Percentiles rank a stretch among this genome's conserved stretches.
Conservation (phyloP, 352 stramenopile genomes). For the Aphanomyces euteiches region DNA sequence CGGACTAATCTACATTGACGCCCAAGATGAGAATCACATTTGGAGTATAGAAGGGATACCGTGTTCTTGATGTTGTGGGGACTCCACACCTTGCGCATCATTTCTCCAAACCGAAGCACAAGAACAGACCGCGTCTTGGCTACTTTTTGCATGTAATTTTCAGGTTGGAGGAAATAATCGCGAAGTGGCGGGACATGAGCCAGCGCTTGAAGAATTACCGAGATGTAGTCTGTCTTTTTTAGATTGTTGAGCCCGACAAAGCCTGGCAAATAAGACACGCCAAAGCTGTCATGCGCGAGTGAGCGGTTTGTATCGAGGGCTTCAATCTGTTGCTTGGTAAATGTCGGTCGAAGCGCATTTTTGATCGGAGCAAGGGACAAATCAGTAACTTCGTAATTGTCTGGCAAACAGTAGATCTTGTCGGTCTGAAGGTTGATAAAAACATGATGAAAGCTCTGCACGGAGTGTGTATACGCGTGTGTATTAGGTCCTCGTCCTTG, state of each 20-base stretch:
- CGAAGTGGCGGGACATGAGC: conserved; percentile 93
- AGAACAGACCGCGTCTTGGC: conserved; percentile 73
- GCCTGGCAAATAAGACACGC: conserved; percentile 95
- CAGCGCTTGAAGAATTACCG: conserved; percentile 95
- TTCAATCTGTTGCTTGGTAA: conserved; percentile 77
- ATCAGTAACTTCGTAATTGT: conserved; percentile 98
- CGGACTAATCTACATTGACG: conserved; percentile 73
- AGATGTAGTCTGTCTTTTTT: conserved; percentile 97
- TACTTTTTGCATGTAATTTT: conserved; percentile 47
- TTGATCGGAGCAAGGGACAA: conserved; percentile 94
- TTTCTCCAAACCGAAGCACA: conserved; percentile 91
- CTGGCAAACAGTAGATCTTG: conserved; percentile 95
- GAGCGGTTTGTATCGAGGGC: conserved; percentile 88
- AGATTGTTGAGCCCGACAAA: conserved; percentile 98
- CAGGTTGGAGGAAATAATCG: conserved; percentile 92
- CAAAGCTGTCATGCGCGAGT: conserved; percentile 93
- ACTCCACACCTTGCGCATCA: conserved; percentile 98
- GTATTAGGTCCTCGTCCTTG: conserved; percentile 90
- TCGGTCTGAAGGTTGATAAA: conserved; percentile 96
- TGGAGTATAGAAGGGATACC: conserved; percentile 50
- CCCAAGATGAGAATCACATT: neutral
- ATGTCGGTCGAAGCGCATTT: conserved; percentile 89
- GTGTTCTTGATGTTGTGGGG: conserved; percentile 97
- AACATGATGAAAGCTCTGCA: conserved; percentile 95
- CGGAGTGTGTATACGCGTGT: conserved; percentile 95